Evolutionary conservation across 768 basidiomycete genomes (phyloP).

Genomic region (Tylopilus sp.): DNA sequence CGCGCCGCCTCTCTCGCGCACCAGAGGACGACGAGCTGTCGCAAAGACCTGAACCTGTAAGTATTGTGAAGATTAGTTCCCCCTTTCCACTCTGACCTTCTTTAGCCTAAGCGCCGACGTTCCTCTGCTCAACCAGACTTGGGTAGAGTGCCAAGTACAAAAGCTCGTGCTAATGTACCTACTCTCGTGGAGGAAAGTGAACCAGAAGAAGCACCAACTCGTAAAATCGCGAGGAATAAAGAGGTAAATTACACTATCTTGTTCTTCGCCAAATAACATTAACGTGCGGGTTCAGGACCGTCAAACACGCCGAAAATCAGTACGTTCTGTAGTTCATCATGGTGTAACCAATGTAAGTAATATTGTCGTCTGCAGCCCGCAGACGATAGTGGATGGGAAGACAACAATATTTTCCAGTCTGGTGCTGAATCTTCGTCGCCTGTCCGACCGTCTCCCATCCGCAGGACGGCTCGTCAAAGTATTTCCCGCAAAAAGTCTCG

Average conservation of each 20-base stretch:
- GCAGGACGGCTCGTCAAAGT: constrained; percentile 42
- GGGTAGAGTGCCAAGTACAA: constrained; percentile 44
- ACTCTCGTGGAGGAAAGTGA: constrained; percentile 71
- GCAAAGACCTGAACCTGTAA: constrained; percentile 54
- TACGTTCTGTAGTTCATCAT: constrained; percentile 31
- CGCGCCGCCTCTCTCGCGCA: constrained; percentile 60
- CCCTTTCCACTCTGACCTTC: constrained; percentile 11
- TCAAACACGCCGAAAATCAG: constrained; percentile 56
- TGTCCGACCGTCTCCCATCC: constrained; percentile 54
- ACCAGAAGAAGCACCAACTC: constrained; percentile 60
- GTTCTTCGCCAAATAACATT: background rate
- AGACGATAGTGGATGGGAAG: constrained; percentile 86
- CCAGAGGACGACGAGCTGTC: constrained; percentile 43
- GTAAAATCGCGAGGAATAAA: constrained; percentile 62
- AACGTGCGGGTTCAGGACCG: constrained; percentile 41
- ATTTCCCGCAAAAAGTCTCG: constrained; percentile 48
- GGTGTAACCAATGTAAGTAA: constrained; percentile 4
- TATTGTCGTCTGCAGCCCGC: constrained; percentile 23
- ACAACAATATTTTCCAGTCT: constrained; percentile 87
- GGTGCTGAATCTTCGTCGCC: constrained; percentile 89
- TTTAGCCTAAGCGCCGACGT: constrained; percentile 72
- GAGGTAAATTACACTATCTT: constrained; percentile 37
- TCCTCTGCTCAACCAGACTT: constrained; percentile 75
- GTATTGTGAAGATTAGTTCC: constrained; percentile 20
- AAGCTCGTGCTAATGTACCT: constrained; percentile 38